Base-by-base conservation (phyloP, 192 early-diverging fungal species). In the Powellomyces hirtus region DNA sequence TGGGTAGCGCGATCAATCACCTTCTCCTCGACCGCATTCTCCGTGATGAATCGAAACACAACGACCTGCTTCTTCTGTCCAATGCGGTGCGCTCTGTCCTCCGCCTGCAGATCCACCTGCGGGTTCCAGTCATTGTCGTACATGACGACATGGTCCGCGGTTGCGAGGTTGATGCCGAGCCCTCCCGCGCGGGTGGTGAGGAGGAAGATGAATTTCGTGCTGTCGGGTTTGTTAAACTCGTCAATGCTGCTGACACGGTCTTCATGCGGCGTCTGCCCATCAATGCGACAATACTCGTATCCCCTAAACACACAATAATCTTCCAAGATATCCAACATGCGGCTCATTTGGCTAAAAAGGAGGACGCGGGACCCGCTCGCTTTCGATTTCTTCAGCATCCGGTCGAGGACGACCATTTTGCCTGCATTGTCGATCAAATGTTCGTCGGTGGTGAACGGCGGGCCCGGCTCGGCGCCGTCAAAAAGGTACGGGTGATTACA, bases 41-140 rank as follows among this genome's bases (percentile, higher is more conserved):
- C 94, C 35, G 95, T 93, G 22, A 99, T 93, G 63, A 99, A 95
- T 44, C 97, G 80, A 75, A 92, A 99, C 16, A 99, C 93, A 57
- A 91, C 84, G 31, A 99, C 97, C 75, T 99, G 95, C 77, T 98
- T 98, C 35, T 89, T 99, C 71, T 99, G 97, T 4, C 97, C 97
- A 56, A 99, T 99, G 75, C 97, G 93, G 81, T 99, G 97, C 6
- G 97, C 97, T 51, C 97, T 92, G 78, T 99, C 97, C 84, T 95
- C 92, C 20, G 94, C 95, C 78, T 92, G 92, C 16, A 94, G 77
- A 79, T 97, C 92, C 45, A 60, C 74, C 75, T 82, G 84, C 5
- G 81, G 79, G 45, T 85, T 85, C 95, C 94, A 97, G 77, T 97
- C 95, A 70, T 89, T 96, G 75, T 98, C 97, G 71, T 90, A 99